A percentile compares a stretch with the other conserved stretches of the same genome.
Conservation (phyloP, 75 land plant genomes). For the Chamaecyparis obtusa region DNA sequence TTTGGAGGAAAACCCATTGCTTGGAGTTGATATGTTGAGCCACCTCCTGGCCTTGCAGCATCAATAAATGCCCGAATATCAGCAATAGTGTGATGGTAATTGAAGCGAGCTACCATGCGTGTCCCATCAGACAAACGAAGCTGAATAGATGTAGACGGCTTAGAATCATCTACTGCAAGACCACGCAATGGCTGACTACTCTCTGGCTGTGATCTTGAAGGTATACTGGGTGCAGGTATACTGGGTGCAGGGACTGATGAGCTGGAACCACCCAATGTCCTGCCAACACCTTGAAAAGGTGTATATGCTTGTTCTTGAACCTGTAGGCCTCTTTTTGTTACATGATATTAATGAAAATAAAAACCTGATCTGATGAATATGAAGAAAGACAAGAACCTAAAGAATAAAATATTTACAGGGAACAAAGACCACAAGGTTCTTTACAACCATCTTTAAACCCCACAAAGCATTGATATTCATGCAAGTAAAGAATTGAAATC, state of each 20-base stretch:
- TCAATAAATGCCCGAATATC: slow-evolving; percentile 86
- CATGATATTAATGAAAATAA: not conserved
- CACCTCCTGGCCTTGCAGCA: slow-evolving; percentile 79
- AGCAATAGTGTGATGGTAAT: slow-evolving; percentile 78
- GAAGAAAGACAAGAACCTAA: not conserved
- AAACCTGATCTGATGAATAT: slow-evolving; percentile 8
- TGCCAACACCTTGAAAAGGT: slow-evolving; percentile 83
- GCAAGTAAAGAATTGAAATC: not conserved
- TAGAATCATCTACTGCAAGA: slow-evolving; percentile 59
- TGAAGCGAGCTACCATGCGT: slow-evolving; percentile 96
- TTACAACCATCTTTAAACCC: not conserved
- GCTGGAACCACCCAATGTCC: slow-evolving; percentile 64
- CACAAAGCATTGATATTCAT: slow-evolving; percentile 3
- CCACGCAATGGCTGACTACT: slow-evolving; percentile 49
- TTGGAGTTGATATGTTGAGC: slow-evolving; percentile 65
- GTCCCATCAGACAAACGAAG: slow-evolving; percentile 93
- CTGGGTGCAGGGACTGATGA: slow-evolving; percentile 15
- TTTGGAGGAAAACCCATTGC: slow-evolving; percentile 94
- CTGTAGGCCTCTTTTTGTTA: slow-evolving; percentile 20
- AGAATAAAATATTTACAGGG: not conserved
- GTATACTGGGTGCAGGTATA: slow-evolving; percentile 18
- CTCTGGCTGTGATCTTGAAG: slow-evolving; percentile 14
- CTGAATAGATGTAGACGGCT: slow-evolving; percentile 85
- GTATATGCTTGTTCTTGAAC: slow-evolving; percentile 51
- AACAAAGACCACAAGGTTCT: not conserved